phyloP scores from a whole-genome alignment of 2,329 filamentous ascomycete species.

The Ploettnerulaceae sp. region DNA sequence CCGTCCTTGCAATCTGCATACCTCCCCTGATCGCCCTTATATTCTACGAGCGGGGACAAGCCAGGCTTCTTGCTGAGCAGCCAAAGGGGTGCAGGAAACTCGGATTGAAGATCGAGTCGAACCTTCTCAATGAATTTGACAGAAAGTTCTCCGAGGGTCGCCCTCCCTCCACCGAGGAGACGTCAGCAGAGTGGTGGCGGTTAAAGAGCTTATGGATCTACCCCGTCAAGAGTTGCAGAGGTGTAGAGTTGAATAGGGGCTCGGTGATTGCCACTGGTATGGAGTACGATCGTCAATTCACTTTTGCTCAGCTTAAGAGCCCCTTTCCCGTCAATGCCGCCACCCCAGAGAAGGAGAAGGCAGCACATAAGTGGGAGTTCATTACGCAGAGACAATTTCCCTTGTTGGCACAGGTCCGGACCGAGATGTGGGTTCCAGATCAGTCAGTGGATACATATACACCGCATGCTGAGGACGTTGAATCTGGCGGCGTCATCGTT shows the following conservation, averaged over 20 bases:
- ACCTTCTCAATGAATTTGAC: slow-evolving; percentile 52
- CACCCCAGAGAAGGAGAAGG: slow-evolving; percentile 36
- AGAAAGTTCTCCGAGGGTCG: slow-evolving; percentile 42
- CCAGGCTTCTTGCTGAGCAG: slow-evolving; percentile 31
- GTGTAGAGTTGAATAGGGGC: slow-evolving; percentile 64
- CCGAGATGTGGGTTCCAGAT: slow-evolving; percentile 67
- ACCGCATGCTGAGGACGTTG: slow-evolving; percentile 43
- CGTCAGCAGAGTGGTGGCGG: slow-evolving; percentile 37
- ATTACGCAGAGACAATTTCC: slow-evolving; percentile 67
- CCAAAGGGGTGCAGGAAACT: slow-evolving; percentile 49
- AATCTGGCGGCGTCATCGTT: slow-evolving; percentile 56
- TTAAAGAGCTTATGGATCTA: slow-evolving; percentile 73
- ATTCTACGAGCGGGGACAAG: slow-evolving; percentile 32
- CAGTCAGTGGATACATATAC: slow-evolving; percentile 47
- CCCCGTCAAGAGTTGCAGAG: slow-evolving; percentile 76
- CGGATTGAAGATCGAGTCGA: slow-evolving; percentile 44
- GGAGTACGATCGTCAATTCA: slow-evolving; percentile 76
- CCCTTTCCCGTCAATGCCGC: slow-evolving; percentile 41
- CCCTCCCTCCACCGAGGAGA: slow-evolving; percentile 32
- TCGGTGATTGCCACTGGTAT: slow-evolving; percentile 65
- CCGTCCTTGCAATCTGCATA: slow-evolving; percentile 31
- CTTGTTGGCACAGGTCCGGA: slow-evolving; percentile 62
- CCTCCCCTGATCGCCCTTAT: slow-evolving; percentile 32
- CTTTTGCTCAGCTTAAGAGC: slow-evolving; percentile 64
- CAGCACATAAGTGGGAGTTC: slow-evolving; percentile 58